Evolutionary conservation across 352 stramenopile genomes (phyloP).

Genomic region (Globisporangium okanoganense): DNA sequence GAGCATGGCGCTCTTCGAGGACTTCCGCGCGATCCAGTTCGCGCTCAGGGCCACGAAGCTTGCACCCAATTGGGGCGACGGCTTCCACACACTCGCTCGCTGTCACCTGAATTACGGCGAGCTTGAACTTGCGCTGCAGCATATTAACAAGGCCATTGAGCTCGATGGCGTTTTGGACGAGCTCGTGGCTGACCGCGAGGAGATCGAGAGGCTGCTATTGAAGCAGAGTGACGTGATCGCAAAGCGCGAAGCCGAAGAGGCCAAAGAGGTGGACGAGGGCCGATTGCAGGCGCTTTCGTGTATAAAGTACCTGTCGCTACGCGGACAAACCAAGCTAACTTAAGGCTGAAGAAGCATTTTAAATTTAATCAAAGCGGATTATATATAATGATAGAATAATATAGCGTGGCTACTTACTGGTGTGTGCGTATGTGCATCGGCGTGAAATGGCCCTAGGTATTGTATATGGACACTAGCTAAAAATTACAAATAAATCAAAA

Average conservation of each 20-base stretch:
- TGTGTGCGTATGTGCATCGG: background rate
- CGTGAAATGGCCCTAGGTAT: slow-evolving; percentile 1
- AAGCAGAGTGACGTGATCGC: slow-evolving; percentile 38
- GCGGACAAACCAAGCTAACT: slow-evolving; percentile 24
- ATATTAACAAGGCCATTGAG: slow-evolving; percentile 45
- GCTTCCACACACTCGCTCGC: slow-evolving; percentile 60
- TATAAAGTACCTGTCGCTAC: slow-evolving; percentile 62
- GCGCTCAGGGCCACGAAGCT: slow-evolving; percentile 50
- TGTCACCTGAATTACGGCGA: slow-evolving; percentile 82
- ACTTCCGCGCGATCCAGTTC: slow-evolving; percentile 75
- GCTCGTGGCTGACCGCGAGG: slow-evolving; percentile 37
- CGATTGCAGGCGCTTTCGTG: slow-evolving; percentile 69
- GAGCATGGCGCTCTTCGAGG: slow-evolving; percentile 60
- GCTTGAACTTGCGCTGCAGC: slow-evolving; percentile 47
- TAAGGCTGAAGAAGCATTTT: background rate
- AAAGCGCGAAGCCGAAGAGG: slow-evolving; percentile 40
- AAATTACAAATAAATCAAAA: slow-evolving; percentile 18
- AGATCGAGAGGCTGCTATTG: slow-evolving; percentile 38
- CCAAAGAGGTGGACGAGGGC: slow-evolving; percentile 25
- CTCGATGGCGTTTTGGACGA: slow-evolving; percentile 40
- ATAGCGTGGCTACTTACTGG: slow-evolving; percentile 4
- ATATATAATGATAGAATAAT: slow-evolving; percentile 12
- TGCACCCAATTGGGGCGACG: slow-evolving; percentile 58
- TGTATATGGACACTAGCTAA: slow-evolving; percentile 16
- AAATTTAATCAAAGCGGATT: slow-evolving; percentile 11